Base-by-base conservation (phyloP, 768 basidiomycete species). In the Paxillus ammoniavirescens region DNA sequence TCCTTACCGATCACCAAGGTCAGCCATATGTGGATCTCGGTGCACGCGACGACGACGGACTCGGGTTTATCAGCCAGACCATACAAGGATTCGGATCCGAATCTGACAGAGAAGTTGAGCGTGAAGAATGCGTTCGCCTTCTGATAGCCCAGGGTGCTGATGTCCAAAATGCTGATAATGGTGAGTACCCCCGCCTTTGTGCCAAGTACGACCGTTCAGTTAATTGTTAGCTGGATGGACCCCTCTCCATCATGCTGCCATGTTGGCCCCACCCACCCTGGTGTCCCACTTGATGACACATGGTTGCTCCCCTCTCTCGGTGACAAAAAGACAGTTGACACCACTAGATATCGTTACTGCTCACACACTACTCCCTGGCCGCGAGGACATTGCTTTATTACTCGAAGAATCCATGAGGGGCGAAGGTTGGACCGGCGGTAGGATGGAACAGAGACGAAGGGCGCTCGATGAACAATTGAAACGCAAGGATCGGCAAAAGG, bases 201-300 rank as follows among this genome's bases (percentile, higher is more conserved):
- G 52, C 30, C 30, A n/a, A 30, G 21, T 51, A 18, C 31, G 36
- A 41, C 49, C 52, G 36, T 28, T 59, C 53, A 56, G 40, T 31
- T 40, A 4, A 42, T 44, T 56, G 43, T 53, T 61, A 97, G 94
- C 83, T 55, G 95, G 96, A 33, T 98, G 97, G 97, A 93, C 92
- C 9, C 86, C 95, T 3, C 77, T 99, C 12, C 96, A 98, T 64
- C 87, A 96, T 73, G 93, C 96, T 8, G 90, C 90, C 8, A 72
- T 98, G 48, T 75, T 91, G 36, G 85, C 92, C 12, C 93, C 96
- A 31, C 91, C 95, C 3, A 94, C 94, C 2, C 75, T 98, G 18
- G 82, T 98, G 18, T 93, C 94, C 0, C 88, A 93, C 76, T 77
- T 99, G 21, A 86, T 98, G 73, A 96, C 92, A 10, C 90, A 93